phyloP scores from a whole-genome alignment of 768 basidiomycete genomes.

The Psilocybe azurescens region DNA sequence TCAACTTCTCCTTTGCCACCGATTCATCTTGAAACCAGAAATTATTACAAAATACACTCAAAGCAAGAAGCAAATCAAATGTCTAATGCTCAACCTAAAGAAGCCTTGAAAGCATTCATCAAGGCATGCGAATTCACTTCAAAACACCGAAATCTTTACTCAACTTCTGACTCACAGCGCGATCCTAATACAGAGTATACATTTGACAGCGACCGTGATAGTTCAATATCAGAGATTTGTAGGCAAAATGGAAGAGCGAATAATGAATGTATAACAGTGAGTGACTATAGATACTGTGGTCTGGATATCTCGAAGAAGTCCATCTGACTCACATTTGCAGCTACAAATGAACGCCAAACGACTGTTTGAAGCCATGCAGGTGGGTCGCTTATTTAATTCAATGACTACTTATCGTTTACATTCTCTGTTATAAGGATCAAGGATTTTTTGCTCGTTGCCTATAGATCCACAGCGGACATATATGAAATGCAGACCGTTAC shows the following conservation, averaged over 20 bases:
- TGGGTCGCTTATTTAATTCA: constrained; percentile 25
- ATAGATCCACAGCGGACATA: constrained; percentile 69
- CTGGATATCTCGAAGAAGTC: too few relatives aligned
- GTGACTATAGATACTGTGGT: constrained; percentile 20
- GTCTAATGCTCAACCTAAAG: constrained; percentile 29
- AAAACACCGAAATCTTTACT: neutral
- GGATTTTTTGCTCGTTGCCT: constrained; percentile 72
- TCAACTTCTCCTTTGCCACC: neutral
- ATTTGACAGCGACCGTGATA: constrained; percentile 66
- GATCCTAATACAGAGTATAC: constrained; percentile 58
- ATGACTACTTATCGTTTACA: neutral
- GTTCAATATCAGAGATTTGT: constrained; percentile 63
- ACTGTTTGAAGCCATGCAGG: constrained; percentile 78
- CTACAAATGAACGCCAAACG: constrained; percentile 65
- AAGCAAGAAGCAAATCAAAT: constrained; percentile 3
- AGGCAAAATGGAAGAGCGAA: constrained; percentile 46
- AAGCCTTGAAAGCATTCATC: constrained; percentile 45
- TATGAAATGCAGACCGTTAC: constrained; percentile 74
- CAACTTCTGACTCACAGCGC: constrained; percentile 35
- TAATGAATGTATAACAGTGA: constrained; percentile 61
- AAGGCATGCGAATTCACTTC: constrained; percentile 34
- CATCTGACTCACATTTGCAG: constrained; percentile 35
- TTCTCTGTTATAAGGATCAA: constrained; percentile 44
- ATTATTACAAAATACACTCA: neutral
- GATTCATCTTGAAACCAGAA: neutral